phyloP scores from a whole-genome alignment of 768 basidiomycete genomes.

The Collybia sordida region DNA sequence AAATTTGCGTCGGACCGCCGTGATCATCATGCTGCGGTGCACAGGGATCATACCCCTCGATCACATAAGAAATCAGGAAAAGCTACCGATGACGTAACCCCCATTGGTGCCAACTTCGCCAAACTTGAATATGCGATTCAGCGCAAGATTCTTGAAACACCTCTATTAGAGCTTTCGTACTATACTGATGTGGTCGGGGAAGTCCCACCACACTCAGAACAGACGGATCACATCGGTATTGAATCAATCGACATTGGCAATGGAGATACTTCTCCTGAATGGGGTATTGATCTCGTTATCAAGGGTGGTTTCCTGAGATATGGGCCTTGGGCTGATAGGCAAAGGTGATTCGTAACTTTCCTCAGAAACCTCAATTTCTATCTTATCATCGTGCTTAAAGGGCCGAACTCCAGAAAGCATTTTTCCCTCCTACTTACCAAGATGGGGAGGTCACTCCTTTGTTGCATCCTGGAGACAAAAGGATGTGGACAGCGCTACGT shows the following conservation, averaged over 20 bases:
- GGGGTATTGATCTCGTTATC: constrained; percentile 88
- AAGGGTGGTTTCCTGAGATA: constrained; percentile 75
- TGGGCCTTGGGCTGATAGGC: constrained; percentile 97
- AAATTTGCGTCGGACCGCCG: constrained; percentile 33
- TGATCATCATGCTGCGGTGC: constrained; percentile 25
- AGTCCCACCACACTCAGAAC: constrained; percentile 47
- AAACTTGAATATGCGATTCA: constrained; percentile 86
- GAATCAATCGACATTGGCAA: constrained; percentile 78
- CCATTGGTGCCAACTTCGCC: constrained; percentile 53
- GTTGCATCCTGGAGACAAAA: constrained; percentile 74
- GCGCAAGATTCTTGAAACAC: constrained; percentile 77
- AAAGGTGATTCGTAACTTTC: constrained; percentile 49
- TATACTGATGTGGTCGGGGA: constrained; percentile 83
- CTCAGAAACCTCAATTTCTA: background rate
- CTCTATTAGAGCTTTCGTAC: constrained; percentile 77
- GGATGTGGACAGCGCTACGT: constrained; percentile 81
- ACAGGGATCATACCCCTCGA: constrained; percentile 8
- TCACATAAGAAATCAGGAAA: constrained; percentile 27
- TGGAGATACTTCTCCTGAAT: constrained; percentile 86
- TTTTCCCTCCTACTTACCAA: constrained; percentile 82
- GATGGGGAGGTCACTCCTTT: constrained; percentile 53
- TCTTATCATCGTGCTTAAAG: constrained; percentile 33
- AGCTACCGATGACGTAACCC: constrained; percentile 51
- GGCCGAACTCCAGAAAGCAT: constrained; percentile 71
- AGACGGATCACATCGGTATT: constrained; percentile 24